phyloP scores from a whole-genome alignment of 192 early-diverging fungal species.

The Pecoramyces ruminantium region DNA sequence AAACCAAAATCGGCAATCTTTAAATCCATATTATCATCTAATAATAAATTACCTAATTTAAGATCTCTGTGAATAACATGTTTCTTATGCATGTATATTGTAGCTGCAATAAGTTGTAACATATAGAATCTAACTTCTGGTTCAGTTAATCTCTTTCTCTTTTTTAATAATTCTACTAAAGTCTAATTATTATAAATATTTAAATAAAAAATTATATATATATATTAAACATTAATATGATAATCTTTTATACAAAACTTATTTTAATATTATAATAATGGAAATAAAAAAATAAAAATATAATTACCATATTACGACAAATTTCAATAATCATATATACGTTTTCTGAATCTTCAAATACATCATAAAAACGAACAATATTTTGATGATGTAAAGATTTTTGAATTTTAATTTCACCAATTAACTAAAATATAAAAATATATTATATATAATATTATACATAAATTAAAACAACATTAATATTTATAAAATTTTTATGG shows the following conservation, averaged over 20 bases:
- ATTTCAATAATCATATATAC: conserved; percentile 86
- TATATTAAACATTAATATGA: too few relatives aligned
- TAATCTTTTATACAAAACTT: too few relatives aligned
- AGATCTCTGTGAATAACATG: conserved; percentile 85
- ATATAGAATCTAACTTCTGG: conserved; percentile 79
- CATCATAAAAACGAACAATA: conserved; percentile 61
- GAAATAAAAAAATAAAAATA: not conserved
- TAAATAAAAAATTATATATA: not conserved
- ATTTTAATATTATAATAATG: not conserved
- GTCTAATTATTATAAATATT: conserved; percentile 28
- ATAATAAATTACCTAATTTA: conserved; percentile 85
- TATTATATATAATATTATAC: too few relatives aligned
- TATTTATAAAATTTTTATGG: conserved; percentile 26
- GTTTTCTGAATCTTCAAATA: conserved; percentile 75
- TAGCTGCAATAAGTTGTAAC: conserved; percentile 58
- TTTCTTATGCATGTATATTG: conserved; percentile 62
- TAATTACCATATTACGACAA: conserved; percentile 61
- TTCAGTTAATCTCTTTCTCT: conserved; percentile 63
- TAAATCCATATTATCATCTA: conserved; percentile 60
- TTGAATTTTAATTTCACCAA: conserved; percentile 61
- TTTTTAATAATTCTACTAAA: conserved; percentile 63
- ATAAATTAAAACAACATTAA: too few relatives aligned
- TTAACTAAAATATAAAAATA: not conserved
- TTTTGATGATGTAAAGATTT: conserved; percentile 48
- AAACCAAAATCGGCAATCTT: conserved; percentile 95